These are phyloP conservation scores for Apium graveolens DNA, from an alignment of 129 eudicot species.

Conservation along the genomic window DNA sequence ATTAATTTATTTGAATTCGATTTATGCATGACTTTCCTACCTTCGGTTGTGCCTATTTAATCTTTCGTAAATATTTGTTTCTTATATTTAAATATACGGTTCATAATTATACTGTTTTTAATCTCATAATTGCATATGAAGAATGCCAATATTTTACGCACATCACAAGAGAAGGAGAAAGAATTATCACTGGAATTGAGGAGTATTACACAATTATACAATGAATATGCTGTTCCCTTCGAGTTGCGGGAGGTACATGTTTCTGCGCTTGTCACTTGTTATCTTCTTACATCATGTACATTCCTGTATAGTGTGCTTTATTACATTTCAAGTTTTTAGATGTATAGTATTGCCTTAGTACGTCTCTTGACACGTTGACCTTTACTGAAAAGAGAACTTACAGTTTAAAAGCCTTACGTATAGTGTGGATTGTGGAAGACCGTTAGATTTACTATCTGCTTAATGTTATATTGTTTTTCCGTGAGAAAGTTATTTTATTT, in stretches of 20 bases:
- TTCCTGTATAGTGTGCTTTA: not conserved
- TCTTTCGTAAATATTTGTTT: no score
- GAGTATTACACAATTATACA: conserved; percentile 85
- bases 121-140: no score
- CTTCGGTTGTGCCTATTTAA: no score
- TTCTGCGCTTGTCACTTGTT: not conserved
- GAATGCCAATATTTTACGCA: conserved; percentile 22
- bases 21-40: no score
- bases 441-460: not conserved
- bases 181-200: conserved; percentile 79
- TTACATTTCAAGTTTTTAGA: not conserved
- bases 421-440: not conserved
- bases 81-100: no score
- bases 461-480: not conserved
- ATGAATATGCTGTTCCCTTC: conserved; percentile 96
- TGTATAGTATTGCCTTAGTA: not conserved
- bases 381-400: not conserved
- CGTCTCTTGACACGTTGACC: not conserved
- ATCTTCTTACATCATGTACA: not conserved
- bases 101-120: no score
- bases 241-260: conserved; percentile 92
- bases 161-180: conserved; percentile 52
- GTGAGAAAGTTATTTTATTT: not conserved
- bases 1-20: no score
- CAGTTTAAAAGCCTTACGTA: not conserved